Conservation (phyloP, 345 rosid species). For the Luvunga scandens region DNA sequence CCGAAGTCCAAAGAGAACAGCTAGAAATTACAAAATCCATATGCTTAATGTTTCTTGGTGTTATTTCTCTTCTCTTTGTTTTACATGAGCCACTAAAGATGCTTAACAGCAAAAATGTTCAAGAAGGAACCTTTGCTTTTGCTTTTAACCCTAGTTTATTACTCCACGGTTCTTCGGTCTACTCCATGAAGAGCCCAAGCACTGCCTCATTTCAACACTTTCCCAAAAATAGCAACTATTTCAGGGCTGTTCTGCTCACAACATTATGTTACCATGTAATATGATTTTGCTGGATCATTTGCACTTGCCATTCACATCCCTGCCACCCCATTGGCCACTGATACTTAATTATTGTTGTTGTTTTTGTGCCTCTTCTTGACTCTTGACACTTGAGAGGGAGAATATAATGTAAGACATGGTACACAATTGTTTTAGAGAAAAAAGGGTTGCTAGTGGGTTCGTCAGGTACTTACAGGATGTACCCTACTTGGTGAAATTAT, state of each 20-base stretch:
- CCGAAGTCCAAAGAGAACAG: background rate
- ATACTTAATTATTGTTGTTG: background rate
- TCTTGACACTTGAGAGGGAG: background rate
- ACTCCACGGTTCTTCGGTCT: background rate
- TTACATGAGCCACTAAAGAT: conserved; percentile 19
- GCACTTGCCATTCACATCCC: background rate
- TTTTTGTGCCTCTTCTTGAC: background rate
- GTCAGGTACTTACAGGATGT: background rate
- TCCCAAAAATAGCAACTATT: conserved; percentile 4
- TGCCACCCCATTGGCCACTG: background rate
- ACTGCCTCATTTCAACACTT: background rate
- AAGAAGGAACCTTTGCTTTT: background rate
- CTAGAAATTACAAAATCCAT: background rate
- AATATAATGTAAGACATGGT: background rate
- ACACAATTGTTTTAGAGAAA: background rate
- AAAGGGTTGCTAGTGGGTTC: background rate
- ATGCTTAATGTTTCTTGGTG: background rate
- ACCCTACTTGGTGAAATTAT: background rate
- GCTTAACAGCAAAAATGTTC: conserved; percentile 12
- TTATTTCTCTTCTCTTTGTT: conserved; percentile 18
- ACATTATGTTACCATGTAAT: background rate
- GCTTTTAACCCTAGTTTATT: background rate
- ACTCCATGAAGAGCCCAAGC: conserved; percentile 24
- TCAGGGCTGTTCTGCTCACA: conserved; percentile 2
- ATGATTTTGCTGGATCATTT: conserved; percentile 16